These are phyloP conservation scores for Ophiostoma pallidulum DNA, from an alignment of 2,329 filamentous ascomycete genomes.

Conservation along the genomic window DNA sequence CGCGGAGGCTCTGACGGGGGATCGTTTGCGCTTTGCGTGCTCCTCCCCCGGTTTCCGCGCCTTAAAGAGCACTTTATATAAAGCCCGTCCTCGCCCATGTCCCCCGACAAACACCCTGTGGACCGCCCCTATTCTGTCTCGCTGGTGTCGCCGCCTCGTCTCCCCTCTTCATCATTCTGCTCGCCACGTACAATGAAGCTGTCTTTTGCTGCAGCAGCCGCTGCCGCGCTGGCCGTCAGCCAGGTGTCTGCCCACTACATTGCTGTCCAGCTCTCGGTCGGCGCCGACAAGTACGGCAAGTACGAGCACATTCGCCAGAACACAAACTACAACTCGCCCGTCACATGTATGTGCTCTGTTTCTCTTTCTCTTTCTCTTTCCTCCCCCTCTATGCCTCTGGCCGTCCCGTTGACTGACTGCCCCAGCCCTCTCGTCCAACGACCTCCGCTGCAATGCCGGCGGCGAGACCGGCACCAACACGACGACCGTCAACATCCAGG, in stretches of 20 bases:
- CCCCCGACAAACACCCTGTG: too few species aligned
- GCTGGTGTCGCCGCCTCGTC: too few species aligned
- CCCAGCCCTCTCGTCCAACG: slow-evolving; percentile 26
- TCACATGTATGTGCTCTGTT: slow-evolving; percentile 22
- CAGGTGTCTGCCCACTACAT: slow-evolving; percentile 32
- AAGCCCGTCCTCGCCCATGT: too few species aligned
- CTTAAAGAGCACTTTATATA: too few species aligned
- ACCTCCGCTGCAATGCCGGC: slow-evolving; percentile 34
- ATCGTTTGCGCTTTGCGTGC: too few species aligned
- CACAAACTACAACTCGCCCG: slow-evolving; percentile 39
- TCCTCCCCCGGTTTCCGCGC: too few species aligned
- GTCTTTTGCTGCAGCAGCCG: slow-evolving; percentile 23
- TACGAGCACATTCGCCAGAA: slow-evolving; percentile 36
- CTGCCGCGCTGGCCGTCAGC: slow-evolving; percentile 25
- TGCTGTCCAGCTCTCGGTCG: slow-evolving; percentile 30
- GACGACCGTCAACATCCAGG: slow-evolving; percentile 26
- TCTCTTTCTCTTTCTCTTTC: background rate
- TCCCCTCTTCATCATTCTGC: too few species aligned
- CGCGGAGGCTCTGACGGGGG: too few species aligned
- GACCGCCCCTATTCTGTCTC: too few species aligned
- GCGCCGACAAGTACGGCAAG: slow-evolving; percentile 23
- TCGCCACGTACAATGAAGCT: slow-evolving; percentile 27
- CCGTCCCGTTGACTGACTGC: too few species aligned
- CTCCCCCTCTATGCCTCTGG: background rate
- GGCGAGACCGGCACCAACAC: slow-evolving; percentile 25